These are phyloP conservation scores for Paraphoma sp. DNA, from an alignment of 2,329 filamentous ascomycete genomes.

Conservation along the genomic window DNA sequence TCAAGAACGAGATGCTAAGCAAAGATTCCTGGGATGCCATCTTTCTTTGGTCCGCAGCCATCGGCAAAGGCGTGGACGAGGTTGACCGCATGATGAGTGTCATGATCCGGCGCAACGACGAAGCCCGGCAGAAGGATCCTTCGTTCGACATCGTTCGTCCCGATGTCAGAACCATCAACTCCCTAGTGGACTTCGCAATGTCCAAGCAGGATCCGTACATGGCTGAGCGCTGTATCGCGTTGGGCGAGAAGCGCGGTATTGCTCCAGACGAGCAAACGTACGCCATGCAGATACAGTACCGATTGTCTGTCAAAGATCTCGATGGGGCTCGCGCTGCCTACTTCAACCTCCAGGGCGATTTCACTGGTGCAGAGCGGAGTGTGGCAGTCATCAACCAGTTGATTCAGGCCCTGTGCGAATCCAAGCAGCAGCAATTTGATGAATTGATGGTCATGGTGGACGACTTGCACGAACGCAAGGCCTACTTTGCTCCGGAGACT, in stretches of 20 bases:
- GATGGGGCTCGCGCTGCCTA: slow-evolving; percentile 73
- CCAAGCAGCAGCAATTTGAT: slow-evolving; percentile 68
- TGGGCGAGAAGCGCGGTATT: slow-evolving; percentile 71
- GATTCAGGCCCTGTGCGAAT: slow-evolving; percentile 70
- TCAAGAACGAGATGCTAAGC: slow-evolving; percentile 30
- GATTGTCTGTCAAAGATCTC: slow-evolving; percentile 75
- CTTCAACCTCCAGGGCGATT: slow-evolving; percentile 64
- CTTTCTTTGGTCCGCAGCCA: slow-evolving; percentile 76
- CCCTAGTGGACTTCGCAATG: slow-evolving; percentile 74
- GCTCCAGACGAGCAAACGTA: slow-evolving; percentile 72
- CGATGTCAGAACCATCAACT: slow-evolving; percentile 77
- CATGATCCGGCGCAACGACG: slow-evolving; percentile 62
- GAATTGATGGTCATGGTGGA: slow-evolving; percentile 76
- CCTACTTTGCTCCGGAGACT: slow-evolving; percentile 75
- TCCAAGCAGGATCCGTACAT: slow-evolving; percentile 72
- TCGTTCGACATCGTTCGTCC: slow-evolving; percentile 53
- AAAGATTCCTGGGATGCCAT: slow-evolving; percentile 74
- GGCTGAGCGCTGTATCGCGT: slow-evolving; percentile 73
- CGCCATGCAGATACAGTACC: slow-evolving; percentile 77
- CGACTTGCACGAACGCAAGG: slow-evolving; percentile 72
- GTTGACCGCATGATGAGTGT: slow-evolving; percentile 75
- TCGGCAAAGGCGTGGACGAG: slow-evolving; percentile 74
- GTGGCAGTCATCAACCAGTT: slow-evolving; percentile 73
- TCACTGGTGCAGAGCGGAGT: slow-evolving; percentile 65
- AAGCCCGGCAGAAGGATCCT: slow-evolving; percentile 48